Conservation (phyloP, 208 protist species). For the Acanthamoeba culbertsoni region DNA sequence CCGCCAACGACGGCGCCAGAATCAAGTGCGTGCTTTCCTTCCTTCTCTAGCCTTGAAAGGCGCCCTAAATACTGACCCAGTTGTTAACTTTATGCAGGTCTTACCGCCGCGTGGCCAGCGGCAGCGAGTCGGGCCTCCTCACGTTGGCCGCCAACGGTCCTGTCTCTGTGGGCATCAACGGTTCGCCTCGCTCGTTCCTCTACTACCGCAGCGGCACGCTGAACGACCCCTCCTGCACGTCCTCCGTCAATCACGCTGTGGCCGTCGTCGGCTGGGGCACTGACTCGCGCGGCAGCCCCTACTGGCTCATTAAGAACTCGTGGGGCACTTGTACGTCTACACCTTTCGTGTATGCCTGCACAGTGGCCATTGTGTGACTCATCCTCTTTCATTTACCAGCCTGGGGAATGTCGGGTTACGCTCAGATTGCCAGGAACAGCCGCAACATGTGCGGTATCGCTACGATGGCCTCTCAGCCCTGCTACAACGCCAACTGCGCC, state of each 20-base stretch:
- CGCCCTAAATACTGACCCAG: neutral
- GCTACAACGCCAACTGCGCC: neutral
- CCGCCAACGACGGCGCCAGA: constrained; percentile 79
- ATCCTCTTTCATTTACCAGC: neutral
- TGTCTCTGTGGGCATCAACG: constrained; percentile 91
- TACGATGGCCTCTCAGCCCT: constrained; percentile 36
- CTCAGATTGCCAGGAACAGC: constrained; percentile 77
- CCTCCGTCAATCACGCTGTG: constrained; percentile 87
- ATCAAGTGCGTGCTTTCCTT: constrained; percentile 71
- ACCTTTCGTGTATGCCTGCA: neutral
- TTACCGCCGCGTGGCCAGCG: constrained; percentile 78
- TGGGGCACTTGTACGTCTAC: constrained; percentile 77
- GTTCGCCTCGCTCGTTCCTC: constrained; percentile 81
- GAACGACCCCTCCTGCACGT: constrained; percentile 77
- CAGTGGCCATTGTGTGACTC: neutral
- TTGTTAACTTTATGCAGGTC: neutral
- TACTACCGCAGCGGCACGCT: constrained; percentile 86
- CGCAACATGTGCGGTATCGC: constrained; percentile 71
- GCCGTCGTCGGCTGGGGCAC: constrained; percentile 87
- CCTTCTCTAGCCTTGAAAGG: neutral
- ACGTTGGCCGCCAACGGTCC: constrained; percentile 77
- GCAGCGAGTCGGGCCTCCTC: constrained; percentile 80
- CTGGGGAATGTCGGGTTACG: constrained; percentile 88
- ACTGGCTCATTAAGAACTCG: constrained; percentile 91
- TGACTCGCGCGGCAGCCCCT: constrained; percentile 74